phyloP scores from a whole-genome alignment of 2,329 filamentous ascomycete genomes.

The Microdochium trichocladiopsis region DNA sequence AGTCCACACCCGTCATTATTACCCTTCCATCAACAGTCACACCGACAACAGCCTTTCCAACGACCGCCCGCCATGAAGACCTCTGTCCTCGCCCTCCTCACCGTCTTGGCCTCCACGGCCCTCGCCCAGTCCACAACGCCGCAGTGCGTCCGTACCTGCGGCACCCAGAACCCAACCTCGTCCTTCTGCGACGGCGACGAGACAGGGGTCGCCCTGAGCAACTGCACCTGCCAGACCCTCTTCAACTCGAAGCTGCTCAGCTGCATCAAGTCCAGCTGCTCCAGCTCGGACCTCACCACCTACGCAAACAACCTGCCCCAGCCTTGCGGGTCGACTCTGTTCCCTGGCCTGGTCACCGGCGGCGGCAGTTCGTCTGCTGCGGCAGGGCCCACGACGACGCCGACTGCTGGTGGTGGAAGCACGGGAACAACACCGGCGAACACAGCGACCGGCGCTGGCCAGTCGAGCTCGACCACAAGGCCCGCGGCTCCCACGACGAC shows the following conservation, averaged over 20 bases:
- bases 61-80: not conserved
- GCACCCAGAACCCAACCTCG: slow-evolving; percentile 1
- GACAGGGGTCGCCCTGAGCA: slow-evolving; percentile 2
- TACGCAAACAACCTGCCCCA: slow-evolving; percentile 1
- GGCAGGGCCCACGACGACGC: not conserved
- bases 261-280: slow-evolving; percentile 3
- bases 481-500: not conserved
- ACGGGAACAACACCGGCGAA: not conserved
- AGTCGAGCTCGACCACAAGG: not conserved
- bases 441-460: not conserved
- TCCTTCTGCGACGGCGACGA: slow-evolving; percentile 7
- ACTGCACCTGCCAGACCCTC: slow-evolving; percentile 4
- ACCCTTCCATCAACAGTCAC: too few species aligned
- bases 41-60: not conserved
- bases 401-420: not conserved
- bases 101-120: not conserved
- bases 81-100: not conserved
- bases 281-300: not conserved
- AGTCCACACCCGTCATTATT: too few species aligned
- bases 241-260: slow-evolving; percentile 2
- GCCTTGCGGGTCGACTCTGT: not conserved
- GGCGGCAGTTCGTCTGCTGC: not conserved
- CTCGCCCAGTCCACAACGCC: slow-evolving; percentile 1
- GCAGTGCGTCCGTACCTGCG: slow-evolving; percentile 3
- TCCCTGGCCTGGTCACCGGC: not conserved